A percentile compares a stretch with the other conserved stretches of the same genome.
Conservation (phyloP, 306 rosid genomes). For the Prunus armeniaca region DNA sequence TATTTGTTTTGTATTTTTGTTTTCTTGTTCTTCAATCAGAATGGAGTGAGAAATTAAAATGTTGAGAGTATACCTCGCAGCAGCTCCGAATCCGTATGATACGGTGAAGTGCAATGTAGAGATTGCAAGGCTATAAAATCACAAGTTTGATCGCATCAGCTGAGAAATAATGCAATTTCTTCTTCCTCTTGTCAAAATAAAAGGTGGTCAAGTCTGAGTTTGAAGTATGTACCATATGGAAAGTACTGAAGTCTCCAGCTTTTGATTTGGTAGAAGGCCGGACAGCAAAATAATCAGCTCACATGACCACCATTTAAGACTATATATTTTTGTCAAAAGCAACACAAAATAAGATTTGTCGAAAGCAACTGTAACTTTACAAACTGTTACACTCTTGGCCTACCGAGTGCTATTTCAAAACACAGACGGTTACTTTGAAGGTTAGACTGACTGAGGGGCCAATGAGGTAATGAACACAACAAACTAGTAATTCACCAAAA, state of each 20-base stretch:
- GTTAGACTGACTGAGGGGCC: not conserved
- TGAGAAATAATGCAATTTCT: not conserved
- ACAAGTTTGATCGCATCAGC: not conserved
- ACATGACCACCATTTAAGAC: constrained; percentile 73
- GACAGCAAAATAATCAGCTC: constrained; percentile 58
- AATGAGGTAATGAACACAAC: too few relatives aligned
- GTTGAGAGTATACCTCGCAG: constrained; percentile 43
- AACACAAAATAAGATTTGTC: not conserved
- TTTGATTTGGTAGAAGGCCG: constrained; percentile 54
- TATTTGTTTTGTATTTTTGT: too few relatives aligned
- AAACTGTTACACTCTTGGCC: not conserved
- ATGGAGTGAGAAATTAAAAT: not conserved
- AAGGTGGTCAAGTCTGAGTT: not conserved
- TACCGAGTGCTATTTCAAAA: not conserved
- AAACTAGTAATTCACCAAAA: not conserved
- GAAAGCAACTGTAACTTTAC: too few relatives aligned
- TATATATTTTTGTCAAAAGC: constrained; percentile 3
- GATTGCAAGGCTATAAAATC: constrained; percentile 44
- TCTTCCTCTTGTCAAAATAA: not conserved
- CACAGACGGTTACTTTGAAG: not conserved
- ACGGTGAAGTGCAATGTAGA: constrained; percentile 60
- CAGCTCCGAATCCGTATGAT: constrained; percentile 61
- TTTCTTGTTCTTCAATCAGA: too few relatives aligned
- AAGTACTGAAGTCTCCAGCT: constrained; percentile 63
- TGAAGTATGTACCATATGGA: constrained; percentile 53